These are phyloP conservation scores for Yamadazyma tumulicola DNA, from an alignment of 805 yeast genomes.

Conservation along the genomic window DNA sequence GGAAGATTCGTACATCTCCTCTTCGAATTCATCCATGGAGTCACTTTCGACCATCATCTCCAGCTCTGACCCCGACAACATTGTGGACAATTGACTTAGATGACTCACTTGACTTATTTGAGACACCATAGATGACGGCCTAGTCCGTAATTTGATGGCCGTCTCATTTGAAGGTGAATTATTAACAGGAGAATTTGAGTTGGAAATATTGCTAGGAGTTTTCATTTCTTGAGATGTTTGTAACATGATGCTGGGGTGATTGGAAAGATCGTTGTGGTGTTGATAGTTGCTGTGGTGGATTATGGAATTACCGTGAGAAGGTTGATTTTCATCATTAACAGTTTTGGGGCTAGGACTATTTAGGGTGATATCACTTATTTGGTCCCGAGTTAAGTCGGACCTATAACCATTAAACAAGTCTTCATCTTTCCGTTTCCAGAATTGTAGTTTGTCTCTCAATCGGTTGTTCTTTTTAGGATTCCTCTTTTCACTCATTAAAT, in stretches of 20 bases:
- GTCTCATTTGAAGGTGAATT: conserved; percentile 1
- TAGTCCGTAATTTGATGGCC: conserved; percentile 14
- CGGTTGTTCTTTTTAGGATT: conserved; percentile 19
- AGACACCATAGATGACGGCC: conserved; percentile 41
- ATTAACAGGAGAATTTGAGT: background rate
- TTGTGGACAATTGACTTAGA: conserved; percentile 38
- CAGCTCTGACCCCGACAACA: conserved; percentile 41
- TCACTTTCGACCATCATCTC: conserved; percentile 36
- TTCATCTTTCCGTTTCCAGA: conserved; percentile 30
- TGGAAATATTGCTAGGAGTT: background rate
- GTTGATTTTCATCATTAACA: conserved; percentile 6
- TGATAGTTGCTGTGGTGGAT: background rate
- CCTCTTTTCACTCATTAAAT: conserved; percentile 8
- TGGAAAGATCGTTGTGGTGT: background rate
- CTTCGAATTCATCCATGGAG: conserved; percentile 33
- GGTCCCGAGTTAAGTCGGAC: conserved; percentile 4
- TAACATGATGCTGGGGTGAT: background rate
- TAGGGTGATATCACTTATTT: conserved; percentile 11
- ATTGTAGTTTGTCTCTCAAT: conserved; percentile 21
- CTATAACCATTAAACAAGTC: conserved; percentile 1
- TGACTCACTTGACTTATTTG: conserved; percentile 40
- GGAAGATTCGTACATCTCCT: conserved; percentile 37
- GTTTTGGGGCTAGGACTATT: conserved; percentile 15
- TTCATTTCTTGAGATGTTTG: background rate
- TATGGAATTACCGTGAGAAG: background rate